phyloP scores from a whole-genome alignment of 2,329 filamentous ascomycete species.

The Aureobasidium vineae region DNA sequence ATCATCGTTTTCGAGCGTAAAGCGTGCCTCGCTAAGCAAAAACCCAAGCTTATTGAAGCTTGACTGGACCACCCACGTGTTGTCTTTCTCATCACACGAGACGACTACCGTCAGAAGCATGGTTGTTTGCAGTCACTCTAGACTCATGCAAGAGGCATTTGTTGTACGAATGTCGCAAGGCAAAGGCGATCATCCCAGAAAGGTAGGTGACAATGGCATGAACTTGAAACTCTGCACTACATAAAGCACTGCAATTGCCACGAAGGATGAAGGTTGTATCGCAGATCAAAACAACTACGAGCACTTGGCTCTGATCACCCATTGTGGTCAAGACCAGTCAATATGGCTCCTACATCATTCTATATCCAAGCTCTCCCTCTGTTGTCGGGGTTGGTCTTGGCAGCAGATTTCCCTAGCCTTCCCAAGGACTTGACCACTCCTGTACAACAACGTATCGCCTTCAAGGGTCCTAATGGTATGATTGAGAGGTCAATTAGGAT shows the following conservation, averaged over 20 bases:
- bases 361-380: background rate
- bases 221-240: background rate
- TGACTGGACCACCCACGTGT: conserved; percentile 14
- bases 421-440: conserved; percentile 54
- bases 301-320: background rate
- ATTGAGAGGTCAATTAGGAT: background rate
- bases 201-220: conserved; percentile 16
- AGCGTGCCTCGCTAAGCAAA: conserved; percentile 20
- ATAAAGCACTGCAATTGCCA: background rate
- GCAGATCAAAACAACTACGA: background rate
- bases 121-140: background rate
- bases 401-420: conserved; percentile 45
- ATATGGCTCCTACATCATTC: background rate
- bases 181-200: background rate
- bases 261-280: background rate
- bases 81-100: background rate
- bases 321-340: background rate
- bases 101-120: background rate
- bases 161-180: background rate
- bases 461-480: conserved; percentile 51
- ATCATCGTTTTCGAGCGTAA: background rate
- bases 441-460: conserved; percentile 54
- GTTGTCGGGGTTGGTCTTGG: background rate
- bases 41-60: conserved; percentile 17
- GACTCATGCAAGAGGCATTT: conserved; percentile 12